Evolutionary conservation across 2,329 filamentous ascomycete species (phyloP).

Genomic region (Chrysoporthe cubensis): DNA sequence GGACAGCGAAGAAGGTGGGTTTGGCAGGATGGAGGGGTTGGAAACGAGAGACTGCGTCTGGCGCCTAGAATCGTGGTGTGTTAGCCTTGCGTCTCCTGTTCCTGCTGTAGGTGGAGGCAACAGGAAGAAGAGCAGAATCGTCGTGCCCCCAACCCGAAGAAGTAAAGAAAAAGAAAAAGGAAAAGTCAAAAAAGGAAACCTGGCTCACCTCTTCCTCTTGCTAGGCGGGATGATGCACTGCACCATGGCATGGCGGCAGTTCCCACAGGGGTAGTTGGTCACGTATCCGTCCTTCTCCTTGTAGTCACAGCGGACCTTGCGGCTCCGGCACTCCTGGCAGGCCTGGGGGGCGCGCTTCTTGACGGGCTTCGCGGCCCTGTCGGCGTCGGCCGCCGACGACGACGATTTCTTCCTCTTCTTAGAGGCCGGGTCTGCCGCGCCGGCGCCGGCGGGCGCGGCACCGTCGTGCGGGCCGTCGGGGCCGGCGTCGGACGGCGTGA

Average conservation of each 20-base stretch:
- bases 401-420: constrained; percentile 38
- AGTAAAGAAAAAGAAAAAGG: neutral
- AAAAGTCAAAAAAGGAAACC: neutral
- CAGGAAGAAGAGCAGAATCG: neutral
- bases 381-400: constrained; percentile 35
- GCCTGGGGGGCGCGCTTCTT: constrained; percentile 84
- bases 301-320: constrained; percentile 93
- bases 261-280: constrained; percentile 70
- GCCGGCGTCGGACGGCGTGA: constrained; percentile 3
- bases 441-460: neutral
- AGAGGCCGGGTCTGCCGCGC: neutral
- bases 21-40: constrained; percentile 8
- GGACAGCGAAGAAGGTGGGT: neutral
- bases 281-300: constrained; percentile 66
- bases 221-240: constrained; percentile 80
- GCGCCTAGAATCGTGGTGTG: neutral
- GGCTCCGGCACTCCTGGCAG: constrained; percentile 83
- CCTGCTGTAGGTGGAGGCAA: neutral
- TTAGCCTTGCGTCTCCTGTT: neutral
- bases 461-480: constrained; percentile 1
- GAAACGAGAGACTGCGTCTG: constrained; percentile 2
- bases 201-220: constrained; percentile 78
- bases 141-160: neutral
- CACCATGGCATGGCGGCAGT: constrained; percentile 80
- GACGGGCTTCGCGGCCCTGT: constrained; percentile 40